Evolutionary conservation across 768 basidiomycete genomes (phyloP).

Genomic region (Tricholoma sp.): DNA sequence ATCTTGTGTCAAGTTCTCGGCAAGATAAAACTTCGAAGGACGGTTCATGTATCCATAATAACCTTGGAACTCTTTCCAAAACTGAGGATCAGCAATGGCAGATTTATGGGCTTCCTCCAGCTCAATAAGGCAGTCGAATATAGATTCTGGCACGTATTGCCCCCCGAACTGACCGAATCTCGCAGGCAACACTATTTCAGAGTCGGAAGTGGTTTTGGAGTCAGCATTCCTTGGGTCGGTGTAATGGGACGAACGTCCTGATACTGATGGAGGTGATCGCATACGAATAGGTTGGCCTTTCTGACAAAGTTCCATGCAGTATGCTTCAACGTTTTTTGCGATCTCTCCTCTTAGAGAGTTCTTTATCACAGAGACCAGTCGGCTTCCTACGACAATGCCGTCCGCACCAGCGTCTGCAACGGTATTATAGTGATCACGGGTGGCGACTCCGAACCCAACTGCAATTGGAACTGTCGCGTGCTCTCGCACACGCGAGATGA

Average conservation of each 20-base stretch:
- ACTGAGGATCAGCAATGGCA: constrained; percentile 83
- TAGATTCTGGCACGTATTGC: constrained; percentile 93
- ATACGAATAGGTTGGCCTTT: constrained; percentile 33
- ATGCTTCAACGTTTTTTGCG: constrained; percentile 53
- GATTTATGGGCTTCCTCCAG: constrained; percentile 86
- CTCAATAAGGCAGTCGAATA: constrained; percentile 90
- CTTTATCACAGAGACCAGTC: constrained; percentile 76
- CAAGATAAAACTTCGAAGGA: constrained; percentile 87
- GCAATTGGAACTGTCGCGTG: constrained; percentile 78
- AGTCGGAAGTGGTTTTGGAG: constrained; percentile 28
- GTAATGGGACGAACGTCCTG: constrained; percentile 21
- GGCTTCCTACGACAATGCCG: constrained; percentile 89
- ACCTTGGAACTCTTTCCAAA: constrained; percentile 87
- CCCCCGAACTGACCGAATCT: constrained; percentile 96
- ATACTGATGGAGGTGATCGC: constrained; percentile 24
- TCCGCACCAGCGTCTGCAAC: constrained; percentile 85
- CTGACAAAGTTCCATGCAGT: constrained; percentile 65
- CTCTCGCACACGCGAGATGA: constrained; percentile 76
- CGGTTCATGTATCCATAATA: constrained; percentile 94
- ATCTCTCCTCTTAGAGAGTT: constrained; percentile 43
- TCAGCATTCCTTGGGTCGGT: constrained; percentile 24
- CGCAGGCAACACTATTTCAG: constrained; percentile 52
- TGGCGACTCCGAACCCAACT: constrained; percentile 94
- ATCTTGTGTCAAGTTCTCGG: constrained; percentile 84
- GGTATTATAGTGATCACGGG: constrained; percentile 79